phyloP scores from a whole-genome alignment of 441 rosid genomes.

The Codiaeum variegatum region DNA sequence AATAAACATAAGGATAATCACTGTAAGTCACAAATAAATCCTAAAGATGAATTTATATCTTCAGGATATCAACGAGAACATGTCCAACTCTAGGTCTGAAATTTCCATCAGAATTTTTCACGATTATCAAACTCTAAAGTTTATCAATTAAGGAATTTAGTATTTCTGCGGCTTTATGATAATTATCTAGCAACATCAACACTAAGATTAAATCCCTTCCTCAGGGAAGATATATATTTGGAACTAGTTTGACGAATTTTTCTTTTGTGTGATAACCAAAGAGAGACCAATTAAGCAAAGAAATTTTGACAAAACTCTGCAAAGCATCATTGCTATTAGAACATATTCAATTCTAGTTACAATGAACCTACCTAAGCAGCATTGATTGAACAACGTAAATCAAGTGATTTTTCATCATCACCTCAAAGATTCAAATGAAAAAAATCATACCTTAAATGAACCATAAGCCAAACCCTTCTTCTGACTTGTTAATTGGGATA shows the following conservation, averaged over 20 bases:
- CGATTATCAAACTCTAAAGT: neutral
- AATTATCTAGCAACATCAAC: neutral
- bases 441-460: constrained; percentile 68
- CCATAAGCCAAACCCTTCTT: constrained; percentile 83
- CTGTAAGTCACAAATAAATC: constrained; percentile 3
- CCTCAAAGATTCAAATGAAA: constrained; percentile 14
- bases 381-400: neutral
- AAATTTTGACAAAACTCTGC: neutral
- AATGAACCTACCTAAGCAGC: neutral
- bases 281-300: neutral
- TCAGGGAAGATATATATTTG: constrained; percentile 1
- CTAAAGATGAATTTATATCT: neutral
- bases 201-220: constrained; percentile 4
- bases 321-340: neutral
- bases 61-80: neutral
- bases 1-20: constrained; percentile 18
- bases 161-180: neutral
- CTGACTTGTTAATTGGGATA: constrained; percentile 66
- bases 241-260: neutral
- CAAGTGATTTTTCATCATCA: neutral
- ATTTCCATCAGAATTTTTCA: neutral
- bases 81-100: neutral
- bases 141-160: neutral
- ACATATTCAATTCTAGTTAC: neutral
- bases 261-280: neutral